Conservation (phyloP, 1,284 basidiomycete species). For the Ceratobasidium sp. region DNA sequence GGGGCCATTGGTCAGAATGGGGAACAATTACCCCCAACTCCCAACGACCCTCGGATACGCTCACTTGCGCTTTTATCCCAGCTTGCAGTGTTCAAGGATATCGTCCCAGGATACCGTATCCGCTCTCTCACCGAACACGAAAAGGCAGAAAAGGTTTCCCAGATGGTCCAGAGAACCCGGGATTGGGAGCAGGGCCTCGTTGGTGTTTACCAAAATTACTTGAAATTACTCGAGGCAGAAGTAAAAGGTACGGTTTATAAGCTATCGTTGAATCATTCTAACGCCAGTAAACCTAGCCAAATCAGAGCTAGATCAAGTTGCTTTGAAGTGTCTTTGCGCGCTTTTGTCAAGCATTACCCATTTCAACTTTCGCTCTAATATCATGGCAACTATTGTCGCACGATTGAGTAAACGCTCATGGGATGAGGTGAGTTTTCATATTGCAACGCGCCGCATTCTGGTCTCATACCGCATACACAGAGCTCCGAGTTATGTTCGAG, state of each 20-base stretch:
- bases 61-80: slow-evolving; percentile 90
- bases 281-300: slow-evolving; percentile 16
- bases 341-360: slow-evolving; percentile 85
- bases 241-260: slow-evolving; percentile 73
- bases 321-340: slow-evolving; percentile 86
- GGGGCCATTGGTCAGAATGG: slow-evolving; percentile 2
- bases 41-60: slow-evolving; percentile 83
- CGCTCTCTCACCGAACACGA: slow-evolving; percentile 89
- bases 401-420: slow-evolving; percentile 85
- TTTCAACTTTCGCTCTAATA: slow-evolving; percentile 96
- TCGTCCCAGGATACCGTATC: slow-evolving; percentile 91
- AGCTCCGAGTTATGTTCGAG: slow-evolving; percentile 82
- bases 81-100: slow-evolving; percentile 93
- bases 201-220: slow-evolving; percentile 84
- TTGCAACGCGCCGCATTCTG: background rate
- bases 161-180: slow-evolving; percentile 86
- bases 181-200: slow-evolving; percentile 99
- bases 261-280: background rate
- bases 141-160: slow-evolving; percentile 91
- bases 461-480: slow-evolving; percentile 49
- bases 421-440: slow-evolving; percentile 69
- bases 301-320: slow-evolving; percentile 69
- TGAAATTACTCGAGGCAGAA: slow-evolving; percentile 85
- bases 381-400: slow-evolving; percentile 87
- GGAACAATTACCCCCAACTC: slow-evolving; percentile 62